Evolutionary conservation across 1,284 basidiomycete genomes (phyloP), one percentile per base, ranked within the genome.

Genomic region (Hymenochaete sp.): DNA sequence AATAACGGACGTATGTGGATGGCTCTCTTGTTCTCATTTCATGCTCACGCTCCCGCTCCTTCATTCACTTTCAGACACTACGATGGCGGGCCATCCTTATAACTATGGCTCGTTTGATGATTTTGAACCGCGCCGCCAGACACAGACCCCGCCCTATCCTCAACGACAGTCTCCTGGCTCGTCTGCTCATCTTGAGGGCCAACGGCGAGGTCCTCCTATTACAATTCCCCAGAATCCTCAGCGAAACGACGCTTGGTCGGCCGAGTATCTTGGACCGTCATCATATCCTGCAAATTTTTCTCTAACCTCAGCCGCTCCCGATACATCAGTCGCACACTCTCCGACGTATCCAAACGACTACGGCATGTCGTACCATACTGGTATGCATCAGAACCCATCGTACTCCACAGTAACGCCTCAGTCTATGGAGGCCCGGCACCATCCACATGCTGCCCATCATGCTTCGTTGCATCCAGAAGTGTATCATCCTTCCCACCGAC

Each of bases 111-210:
- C 48, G 70, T 68, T 62, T 77, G 78, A 60, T 72, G 33, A 44
- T 27, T 76, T 53, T 66, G 78, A 82, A 53, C 56, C 66, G 40
- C 72, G 79, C 58, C 79, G 77, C 59, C 64, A 70, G 51, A 54
- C 63, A 16, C 71, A 75, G 49, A 53, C 67, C 28, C 54, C 65
- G 48, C 51, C 70, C 54, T 76, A 75, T 58, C 59, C 65, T 31
- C 65, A 70, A 45, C 68, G 76, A 53, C 58, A 67, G 46, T 66
- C 71, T 22, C 62, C 72, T 43, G 53, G 64, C 38, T 62, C 62
- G 51, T 62, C 72, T 43, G 53, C 64, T 40, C 62, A 62, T 51
- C 60, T 62, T 38, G 64, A 67, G 56, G 67, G 68, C 42, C 62
- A 66, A 40, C 67, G 70, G 47, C 70, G 67, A 47, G 64, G 73